Evolutionary conservation across 75 land plant genomes (phyloP).

Genomic region (Selaginella tamariscina): DNA sequence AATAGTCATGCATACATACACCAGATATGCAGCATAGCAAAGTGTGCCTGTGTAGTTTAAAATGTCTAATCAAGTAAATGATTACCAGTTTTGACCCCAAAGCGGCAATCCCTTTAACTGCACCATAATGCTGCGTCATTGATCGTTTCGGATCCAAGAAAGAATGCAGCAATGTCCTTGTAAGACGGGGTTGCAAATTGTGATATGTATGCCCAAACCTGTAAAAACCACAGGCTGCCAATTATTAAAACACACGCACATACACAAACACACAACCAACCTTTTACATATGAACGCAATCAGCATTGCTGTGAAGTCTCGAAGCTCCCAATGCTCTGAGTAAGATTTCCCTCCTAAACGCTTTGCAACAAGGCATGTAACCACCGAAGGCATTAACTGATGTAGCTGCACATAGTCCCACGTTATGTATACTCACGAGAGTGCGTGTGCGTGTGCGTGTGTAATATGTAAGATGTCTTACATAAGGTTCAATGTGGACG

Average conservation of each 20-base stretch:
- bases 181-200: slow-evolving; percentile 67
- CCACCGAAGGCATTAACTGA: slow-evolving; percentile 89
- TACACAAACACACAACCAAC: too few relatives aligned
- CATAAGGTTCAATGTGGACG: slow-evolving; percentile 87
- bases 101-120: slow-evolving; percentile 79
- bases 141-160: slow-evolving; percentile 79
- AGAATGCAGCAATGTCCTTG: slow-evolving; percentile 71
- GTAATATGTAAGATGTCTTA: too few relatives aligned
- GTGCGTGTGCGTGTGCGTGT: too few relatives aligned
- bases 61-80: neutral
- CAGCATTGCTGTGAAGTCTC: slow-evolving; percentile 70
- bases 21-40: neutral
- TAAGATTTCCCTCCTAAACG: slow-evolving; percentile 51
- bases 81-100: slow-evolving; percentile 73
- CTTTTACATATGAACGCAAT: slow-evolving; percentile 76
- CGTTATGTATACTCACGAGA: too few relatives aligned
- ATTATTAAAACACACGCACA: too few relatives aligned
- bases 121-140: slow-evolving; percentile 92
- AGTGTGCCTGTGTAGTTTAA: neutral
- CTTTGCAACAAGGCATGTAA: slow-evolving; percentile 87
- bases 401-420: slow-evolving; percentile 93
- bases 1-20: neutral
- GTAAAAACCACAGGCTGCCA: slow-evolving; percentile 12
- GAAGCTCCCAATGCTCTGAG: slow-evolving; percentile 88
- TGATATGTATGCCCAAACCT: slow-evolving; percentile 88